phyloP scores from a whole-genome alignment of 345 rosid genomes.

The Kandelia obovata region DNA sequence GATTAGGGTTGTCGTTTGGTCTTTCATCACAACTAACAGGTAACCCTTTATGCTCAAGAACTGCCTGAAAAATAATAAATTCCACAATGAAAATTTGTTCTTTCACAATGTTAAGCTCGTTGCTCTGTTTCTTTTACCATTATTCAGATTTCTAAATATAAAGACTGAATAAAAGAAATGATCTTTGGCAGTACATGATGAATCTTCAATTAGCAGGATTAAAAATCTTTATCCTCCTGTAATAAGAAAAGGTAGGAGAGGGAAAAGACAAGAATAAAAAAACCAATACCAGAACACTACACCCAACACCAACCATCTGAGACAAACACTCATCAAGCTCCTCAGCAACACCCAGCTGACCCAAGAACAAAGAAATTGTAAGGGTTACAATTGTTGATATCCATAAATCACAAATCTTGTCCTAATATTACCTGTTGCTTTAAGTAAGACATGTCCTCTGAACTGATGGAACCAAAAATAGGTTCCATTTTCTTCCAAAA shows the following conservation, averaged over 20 bases:
- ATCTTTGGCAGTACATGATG: constrained; percentile 4
- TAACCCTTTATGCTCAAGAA: constrained; percentile 38
- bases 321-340: constrained; percentile 69
- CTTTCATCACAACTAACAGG: constrained; percentile 39
- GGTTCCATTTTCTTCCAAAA: constrained; percentile 91
- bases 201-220: neutral
- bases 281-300: constrained; percentile 46
- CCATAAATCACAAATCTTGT: neutral
- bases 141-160: constrained; percentile 4
- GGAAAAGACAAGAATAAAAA: constrained; percentile 11
- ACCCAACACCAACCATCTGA: constrained; percentile 50
- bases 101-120: constrained; percentile 6
- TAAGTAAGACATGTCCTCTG: constrained; percentile 61
- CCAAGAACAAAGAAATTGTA: constrained; percentile 21
- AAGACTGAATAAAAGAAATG: neutral
- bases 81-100: constrained; percentile 8
- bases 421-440: constrained; percentile 63
- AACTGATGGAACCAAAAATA: constrained; percentile 53
- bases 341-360: constrained; percentile 62
- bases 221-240: neutral
- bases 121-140: neutral
- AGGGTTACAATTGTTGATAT: constrained; percentile 6
- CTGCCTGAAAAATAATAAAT: constrained; percentile 40
- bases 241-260: neutral
- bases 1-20: constrained; percentile 33